Percentiles rank a stretch among this genome's conserved stretches.
These are phyloP conservation scores for Beauveria australis DNA, from an alignment of 2,329 filamentous ascomycete genomes.

Conservation along the genomic window DNA sequence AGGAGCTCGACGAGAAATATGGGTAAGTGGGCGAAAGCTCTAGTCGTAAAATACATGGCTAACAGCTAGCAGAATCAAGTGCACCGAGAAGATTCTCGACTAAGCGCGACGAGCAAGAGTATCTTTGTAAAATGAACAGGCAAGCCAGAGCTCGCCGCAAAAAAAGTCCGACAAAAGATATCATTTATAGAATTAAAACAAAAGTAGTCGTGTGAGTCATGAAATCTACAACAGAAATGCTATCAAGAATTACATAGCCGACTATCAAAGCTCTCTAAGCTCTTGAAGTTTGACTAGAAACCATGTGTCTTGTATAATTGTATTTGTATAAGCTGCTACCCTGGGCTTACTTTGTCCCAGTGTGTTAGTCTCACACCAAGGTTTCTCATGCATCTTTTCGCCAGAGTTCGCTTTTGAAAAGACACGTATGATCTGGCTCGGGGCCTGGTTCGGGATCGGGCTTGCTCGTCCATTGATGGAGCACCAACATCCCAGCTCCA, in stretches of 20 bases:
- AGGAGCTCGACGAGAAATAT: constrained; percentile 70
- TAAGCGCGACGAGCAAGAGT: not conserved
- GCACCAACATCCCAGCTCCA: not conserved
- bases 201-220: not conserved
- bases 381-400: too few relatives aligned
- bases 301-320: not conserved
- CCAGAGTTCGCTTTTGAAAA: too few relatives aligned
- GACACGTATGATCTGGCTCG: not conserved
- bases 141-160: not conserved
- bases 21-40: constrained; percentile 25
- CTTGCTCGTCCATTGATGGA: not conserved
- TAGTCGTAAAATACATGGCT: not conserved
- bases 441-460: not conserved
- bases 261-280: not conserved
- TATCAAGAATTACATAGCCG: not conserved
- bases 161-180: not conserved
- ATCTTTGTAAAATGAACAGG: not conserved
- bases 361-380: not conserved
- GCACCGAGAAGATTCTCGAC: constrained; percentile 8
- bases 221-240: not conserved
- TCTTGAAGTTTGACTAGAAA: not conserved
- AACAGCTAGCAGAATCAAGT: constrained; percentile 6
- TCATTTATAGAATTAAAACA: not conserved
- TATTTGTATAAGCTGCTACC: not conserved
- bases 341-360: not conserved